phyloP scores from a whole-genome alignment of 2,329 filamentous ascomycete genomes.

The Cryphonectria nitschkei region DNA sequence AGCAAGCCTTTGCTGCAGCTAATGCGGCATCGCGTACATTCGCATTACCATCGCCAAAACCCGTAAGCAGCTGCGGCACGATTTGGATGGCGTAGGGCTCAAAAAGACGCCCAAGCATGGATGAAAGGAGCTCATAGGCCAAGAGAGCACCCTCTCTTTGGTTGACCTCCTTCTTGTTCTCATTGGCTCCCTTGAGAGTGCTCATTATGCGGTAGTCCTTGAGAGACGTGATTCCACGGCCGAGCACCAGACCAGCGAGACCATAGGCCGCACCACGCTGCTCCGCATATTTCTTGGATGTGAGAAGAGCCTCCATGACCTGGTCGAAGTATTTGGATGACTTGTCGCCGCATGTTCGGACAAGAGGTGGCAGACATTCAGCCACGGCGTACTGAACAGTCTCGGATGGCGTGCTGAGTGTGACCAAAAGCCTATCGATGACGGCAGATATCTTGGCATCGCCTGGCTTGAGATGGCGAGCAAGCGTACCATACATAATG shows the following conservation, averaged over 20 bases:
- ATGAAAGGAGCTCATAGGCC: constrained; percentile 87
- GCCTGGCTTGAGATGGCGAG: constrained; percentile 81
- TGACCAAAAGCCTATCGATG: constrained; percentile 81
- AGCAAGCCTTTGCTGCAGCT: constrained; percentile 92
- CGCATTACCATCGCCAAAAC: constrained; percentile 85
- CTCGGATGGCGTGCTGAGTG: constrained; percentile 92
- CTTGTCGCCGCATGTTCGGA: constrained; percentile 78
- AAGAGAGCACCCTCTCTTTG: constrained; percentile 87
- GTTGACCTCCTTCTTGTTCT: constrained; percentile 92
- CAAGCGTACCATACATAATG: constrained; percentile 93
- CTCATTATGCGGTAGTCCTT: constrained; percentile 86
- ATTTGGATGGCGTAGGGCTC: constrained; percentile 97
- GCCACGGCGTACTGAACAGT: constrained; percentile 96
- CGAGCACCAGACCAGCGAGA: constrained; percentile 84
- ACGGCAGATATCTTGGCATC: constrained; percentile 88
- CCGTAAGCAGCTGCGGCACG: constrained; percentile 84
- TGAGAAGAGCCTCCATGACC: constrained; percentile 79
- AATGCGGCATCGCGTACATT: constrained; percentile 93
- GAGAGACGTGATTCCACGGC: constrained; percentile 81
- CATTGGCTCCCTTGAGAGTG: constrained; percentile 77
- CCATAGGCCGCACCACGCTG: constrained; percentile 95
- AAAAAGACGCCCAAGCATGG: constrained; percentile 84
- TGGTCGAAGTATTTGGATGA: constrained; percentile 79
- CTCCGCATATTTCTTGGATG: constrained; percentile 88
- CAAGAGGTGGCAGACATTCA: constrained; percentile 88